Base-by-base conservation (phyloP, 345 rosid genomes). In the Syzygium aromaticum region DNA sequence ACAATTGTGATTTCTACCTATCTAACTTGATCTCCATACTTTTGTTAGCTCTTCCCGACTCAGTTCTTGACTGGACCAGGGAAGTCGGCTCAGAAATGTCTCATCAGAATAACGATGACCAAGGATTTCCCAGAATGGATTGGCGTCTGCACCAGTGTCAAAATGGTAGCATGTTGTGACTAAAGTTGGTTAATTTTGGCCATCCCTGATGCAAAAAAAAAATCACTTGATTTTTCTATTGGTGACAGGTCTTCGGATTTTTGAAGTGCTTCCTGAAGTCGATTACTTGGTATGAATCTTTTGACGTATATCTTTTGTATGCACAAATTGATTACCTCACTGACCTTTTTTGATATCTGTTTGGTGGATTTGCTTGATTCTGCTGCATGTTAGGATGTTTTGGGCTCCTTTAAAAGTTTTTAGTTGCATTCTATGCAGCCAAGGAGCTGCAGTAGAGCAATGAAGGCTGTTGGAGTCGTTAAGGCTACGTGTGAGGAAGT, bases 111-210 rank as follows among this genome's bases (percentile, higher is more conserved):
- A 90, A 94, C 86, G 92, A 90, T 88, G 95, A 93, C 92, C 99
- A 96, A 92, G 98, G 98, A 88, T 96, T 98, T 92, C 94, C 98
- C 6, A 92, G 95, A 88, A 98, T 95, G 92, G 95, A 96, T 89
- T 98, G 99, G 99, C 99, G 99, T 87, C 98, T 98, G 89, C 93
- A 96, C 83, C 99, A 98, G 90, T 98, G 98, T 92, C 99, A 95
- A 95, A 98, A 98, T 90, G 99, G 99, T 98, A 67, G 46, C 3
- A 3, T 4, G 46, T 67, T 17, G 80, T 67, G 80, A 67, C 80
- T 67, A 67, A 33, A 67, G 17, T 67, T 67, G 22, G 80, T 67
- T 17, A 67, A 67, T 2, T 7, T 9, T 33, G 46, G 80, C 1
- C 80, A 67, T 67, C 7, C 46, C 80, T 67, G 80, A 33, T 67